Evolutionary conservation across 768 basidiomycete species (phyloP), one percentile per base, ranked within the genome.

Genomic region (Chalciporus sphaerocephalus): DNA sequence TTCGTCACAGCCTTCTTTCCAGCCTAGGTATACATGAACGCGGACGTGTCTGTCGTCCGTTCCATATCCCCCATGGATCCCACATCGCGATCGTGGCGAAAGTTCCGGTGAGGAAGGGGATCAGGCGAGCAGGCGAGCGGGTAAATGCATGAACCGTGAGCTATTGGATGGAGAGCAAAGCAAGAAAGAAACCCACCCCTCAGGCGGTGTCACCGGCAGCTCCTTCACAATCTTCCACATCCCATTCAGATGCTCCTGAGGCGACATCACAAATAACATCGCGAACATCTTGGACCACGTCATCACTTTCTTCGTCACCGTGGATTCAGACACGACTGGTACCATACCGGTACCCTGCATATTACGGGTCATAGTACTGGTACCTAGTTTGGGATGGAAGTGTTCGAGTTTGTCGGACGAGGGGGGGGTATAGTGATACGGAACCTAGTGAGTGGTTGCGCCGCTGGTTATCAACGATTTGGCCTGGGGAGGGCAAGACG

Each of bases 21-120:
- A 65, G 5, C 53, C 62, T 17, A 58, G 38, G 30, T 61, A 65
- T n/a, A 65, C 40, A 17, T 65, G 64, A 5, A 65, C 65, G 25
- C 64, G 64, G 40, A 65, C 54, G 34, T 67, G 63, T 46, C 59
- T 60, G 34, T 13, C 20, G n/a, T n/a, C n/a, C n/a, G n/a, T n/a
- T n/a, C n/a, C n/a, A n/a, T n/a, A n/a, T n/a, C n/a, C n/a, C n/a
- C n/a, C n/a, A n/a, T n/a, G n/a, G n/a, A n/a, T n/a, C n/a, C n/a
- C n/a, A n/a, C n/a, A n/a, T n/a, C n/a, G n/a, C n/a, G n/a, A n/a
- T n/a, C n/a, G n/a, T n/a, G n/a, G 12, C 12, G 22, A 17, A 12
- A 11, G 15, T n/a, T 16, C 33, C 11, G 17, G 10, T 7, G n/a
- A 17, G 8, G 39, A 35, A 32, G 3, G 41, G 21, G 8, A 2